A percentile compares a stretch with the other conserved stretches of the same genome.
Evolutionary conservation across 495 filamentous ascomycete genomes (phyloP).

Genomic region (Penicillium malachiteum): DNA sequence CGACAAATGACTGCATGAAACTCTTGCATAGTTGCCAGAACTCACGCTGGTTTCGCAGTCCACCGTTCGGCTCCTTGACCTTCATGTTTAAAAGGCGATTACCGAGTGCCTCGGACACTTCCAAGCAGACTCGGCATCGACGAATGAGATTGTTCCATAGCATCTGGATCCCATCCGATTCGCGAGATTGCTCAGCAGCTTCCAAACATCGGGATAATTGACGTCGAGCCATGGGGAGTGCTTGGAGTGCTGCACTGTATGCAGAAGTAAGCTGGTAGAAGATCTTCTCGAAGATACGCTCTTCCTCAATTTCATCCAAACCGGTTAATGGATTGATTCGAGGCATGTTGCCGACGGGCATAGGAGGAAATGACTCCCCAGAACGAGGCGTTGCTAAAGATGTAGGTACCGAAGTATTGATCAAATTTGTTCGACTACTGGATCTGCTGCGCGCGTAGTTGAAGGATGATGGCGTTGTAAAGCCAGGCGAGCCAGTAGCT

Average conservation of each 20-base stretch:
- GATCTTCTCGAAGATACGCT: slow-evolving; percentile 76
- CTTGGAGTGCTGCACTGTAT: slow-evolving; percentile 63
- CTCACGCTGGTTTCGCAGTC: slow-evolving; percentile 67
- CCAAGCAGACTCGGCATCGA: slow-evolving; percentile 61
- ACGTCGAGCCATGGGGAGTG: slow-evolving; percentile 61
- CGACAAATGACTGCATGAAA: slow-evolving; percentile 74
- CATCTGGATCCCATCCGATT: slow-evolving; percentile 54
- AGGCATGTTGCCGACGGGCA: slow-evolving; percentile 41
- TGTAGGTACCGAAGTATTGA: slow-evolving; percentile 46
- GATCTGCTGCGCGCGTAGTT: slow-evolving; percentile 48
- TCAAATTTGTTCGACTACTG: slow-evolving; percentile 49
- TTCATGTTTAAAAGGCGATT: slow-evolving; percentile 73
- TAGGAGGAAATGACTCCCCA: slow-evolving; percentile 70
- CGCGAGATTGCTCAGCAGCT: slow-evolving; percentile 42
- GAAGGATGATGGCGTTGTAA: slow-evolving; percentile 34
- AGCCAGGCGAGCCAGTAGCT: slow-evolving; percentile 35
- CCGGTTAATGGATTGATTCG: slow-evolving; percentile 53
- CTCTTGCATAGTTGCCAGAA: slow-evolving; percentile 82
- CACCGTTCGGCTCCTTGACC: slow-evolving; percentile 71
- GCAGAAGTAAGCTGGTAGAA: slow-evolving; percentile 69
- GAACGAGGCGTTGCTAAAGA: slow-evolving; percentile 69
- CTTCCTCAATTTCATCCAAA: slow-evolving; percentile 68
- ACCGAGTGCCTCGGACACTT: slow-evolving; percentile 67
- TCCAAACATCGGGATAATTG: slow-evolving; percentile 58
- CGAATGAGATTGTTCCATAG: slow-evolving; percentile 68